Base-by-base conservation (phyloP, 805 yeast species). In the Kodamaea kakaduensis region DNA sequence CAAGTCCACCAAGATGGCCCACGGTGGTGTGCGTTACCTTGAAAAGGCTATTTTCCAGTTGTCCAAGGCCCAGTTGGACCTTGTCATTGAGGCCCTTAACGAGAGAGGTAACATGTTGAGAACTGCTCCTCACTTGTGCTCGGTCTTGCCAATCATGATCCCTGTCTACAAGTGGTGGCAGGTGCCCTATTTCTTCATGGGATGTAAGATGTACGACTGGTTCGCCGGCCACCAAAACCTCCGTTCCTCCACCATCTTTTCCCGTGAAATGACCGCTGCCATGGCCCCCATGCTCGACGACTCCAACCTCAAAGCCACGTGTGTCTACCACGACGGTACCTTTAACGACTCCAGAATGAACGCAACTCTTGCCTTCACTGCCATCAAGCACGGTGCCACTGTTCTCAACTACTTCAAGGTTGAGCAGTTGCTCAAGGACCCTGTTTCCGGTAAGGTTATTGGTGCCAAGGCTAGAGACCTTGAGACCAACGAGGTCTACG, bases 101-200 rank as follows among this genome's bases (percentile, higher is more conserved):
- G 96, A 87, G 64, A 77, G 96, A 57, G 84, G 83, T 36, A 84
- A 84, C 51, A 81, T 89, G 71, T 64, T 89, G 49, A 75, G 82
- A 52, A 86, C 90, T 46, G 97, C 97, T 25, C 97, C 97, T 31
- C 96, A 90, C 61, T 75, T 89, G 48, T 78, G 88, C 44, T 69
- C 81, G 40, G 78, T 90, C 33, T 72, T 89, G 48, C 97, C 97
- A 23, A 89, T 89, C 51, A 78, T 87, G 83, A 86, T 89, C 51
- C 97, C 97, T n/a, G 89, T 89, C 40, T 89, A 90, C 72, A 78
- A 78, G 54, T 85, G 86, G 75, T 89, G 96, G 96, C 95, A 88
- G 69, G 75, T 86, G 36, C 97, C 97, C 29, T 89, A 89, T 68
- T 87, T 84, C 68, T 89, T 83, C 65, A 80, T 76, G 25, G 97